phyloP scores from a whole-genome alignment of 306 rosid genomes.

The Gleditsia sinensis region DNA sequence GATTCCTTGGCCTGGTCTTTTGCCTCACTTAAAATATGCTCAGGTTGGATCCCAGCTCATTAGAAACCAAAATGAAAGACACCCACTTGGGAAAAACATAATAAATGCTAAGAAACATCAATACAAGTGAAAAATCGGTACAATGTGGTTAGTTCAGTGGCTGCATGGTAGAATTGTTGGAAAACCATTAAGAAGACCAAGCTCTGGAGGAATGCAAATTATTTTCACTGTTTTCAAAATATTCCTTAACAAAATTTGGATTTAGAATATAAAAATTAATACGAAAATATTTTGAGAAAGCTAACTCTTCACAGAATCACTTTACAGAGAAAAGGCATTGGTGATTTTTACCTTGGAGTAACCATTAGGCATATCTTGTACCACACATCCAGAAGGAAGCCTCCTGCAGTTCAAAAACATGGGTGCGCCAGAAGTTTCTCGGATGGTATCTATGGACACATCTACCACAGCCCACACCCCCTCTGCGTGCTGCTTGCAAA shows the following conservation, averaged over 20 bases:
- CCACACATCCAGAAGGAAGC: conserved; percentile 97
- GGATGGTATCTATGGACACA: conserved; percentile 66
- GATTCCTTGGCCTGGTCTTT: conserved; percentile 48
- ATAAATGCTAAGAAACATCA: conserved; percentile 36
- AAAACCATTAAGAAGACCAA: conserved; percentile 24
- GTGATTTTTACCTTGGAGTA: conserved; percentile 76
- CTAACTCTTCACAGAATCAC: no score
- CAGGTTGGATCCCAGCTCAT: conserved; percentile 30
- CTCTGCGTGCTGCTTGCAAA: conserved; percentile 97
- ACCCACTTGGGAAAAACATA: conserved; percentile 35
- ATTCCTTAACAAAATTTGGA: conserved; percentile 25
- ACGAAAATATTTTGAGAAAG: no score
- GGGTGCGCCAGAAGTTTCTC: conserved; percentile 60
- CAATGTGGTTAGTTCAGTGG: conserved; percentile 20
- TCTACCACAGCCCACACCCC: conserved; percentile 98
- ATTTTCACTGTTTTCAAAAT: conserved; percentile 34
- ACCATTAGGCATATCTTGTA: conserved; percentile 99
- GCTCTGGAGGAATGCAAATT: conserved; percentile 31
- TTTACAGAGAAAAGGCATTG: conserved; percentile 19
- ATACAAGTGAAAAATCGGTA: conserved; percentile 16
- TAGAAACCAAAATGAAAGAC: conserved; percentile 28
- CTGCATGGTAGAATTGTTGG: conserved; percentile 12
- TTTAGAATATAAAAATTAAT: no score
- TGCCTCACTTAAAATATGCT: conserved; percentile 37
- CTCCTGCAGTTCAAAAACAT: conserved; percentile 66